Evolutionary conservation across 495 filamentous ascomycete genomes (phyloP), one percentile per base, ranked within the genome.

Genomic region (Staphylotrichum longicolle): DNA sequence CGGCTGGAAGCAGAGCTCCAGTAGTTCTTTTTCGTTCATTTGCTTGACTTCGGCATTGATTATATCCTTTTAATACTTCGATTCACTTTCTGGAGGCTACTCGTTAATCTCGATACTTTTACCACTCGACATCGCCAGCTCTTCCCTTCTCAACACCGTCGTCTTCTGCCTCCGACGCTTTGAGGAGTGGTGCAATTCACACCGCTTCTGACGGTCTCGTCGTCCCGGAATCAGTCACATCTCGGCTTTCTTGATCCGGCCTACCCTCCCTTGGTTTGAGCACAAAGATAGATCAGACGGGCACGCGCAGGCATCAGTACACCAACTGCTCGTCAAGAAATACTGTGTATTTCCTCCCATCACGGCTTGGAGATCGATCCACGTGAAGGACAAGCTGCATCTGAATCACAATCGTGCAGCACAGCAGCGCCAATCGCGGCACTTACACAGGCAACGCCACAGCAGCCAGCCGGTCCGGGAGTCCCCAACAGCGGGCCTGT

Each of bases 1-100:
- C 68, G 63, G 57, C 63, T 64, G 66, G 68, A 70, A 73, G 74
- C 78, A 76, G 72, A 78, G 74, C 81, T 81, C 81, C 75, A 78
- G 79, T 74, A 81, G 79, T 78, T 81, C 77, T 75, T 52, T 61
- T 51, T 58, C n/a, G 10, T 42, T 52, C 33, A 59, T 14, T 41
- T 44, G 48, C 39, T 52, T 52, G 27, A 15, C 50, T 57, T 51
- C 58, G 50, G 11, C 63, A 30, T 35, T 49, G 0, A 7, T 46
- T 39, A 5, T 32, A 44, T 37, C 40, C 34, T 56, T 59, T 48
- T 32, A 12, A 49, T 49, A 34, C 39, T 48, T 7, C 10, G 7
- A 40, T 41, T 66, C 47, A 64, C 46, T 69, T 69, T 32, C 20
- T 27, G 20, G 20, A 27, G 20, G 20, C 20, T 30, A 2, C 9